Percentiles rank a stretch among this genome's conserved stretches.
Evolutionary conservation across 108 stramenopile genomes (phyloP).

Genomic region (Fragilariopsis cylindrus): DNA sequence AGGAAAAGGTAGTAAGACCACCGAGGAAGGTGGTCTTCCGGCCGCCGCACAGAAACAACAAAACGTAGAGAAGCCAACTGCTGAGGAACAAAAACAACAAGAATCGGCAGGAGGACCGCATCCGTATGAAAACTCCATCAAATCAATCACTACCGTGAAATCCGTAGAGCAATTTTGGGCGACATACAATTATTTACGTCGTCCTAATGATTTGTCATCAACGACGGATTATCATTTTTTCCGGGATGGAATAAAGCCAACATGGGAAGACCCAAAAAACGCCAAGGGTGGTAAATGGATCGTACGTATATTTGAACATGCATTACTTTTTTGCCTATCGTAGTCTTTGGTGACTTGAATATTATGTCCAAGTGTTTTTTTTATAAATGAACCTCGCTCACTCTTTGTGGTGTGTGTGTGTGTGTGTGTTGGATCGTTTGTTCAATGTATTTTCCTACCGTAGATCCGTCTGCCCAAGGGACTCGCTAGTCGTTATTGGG

Average conservation of each 20-base stretch:
- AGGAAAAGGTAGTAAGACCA: constrained; percentile 44
- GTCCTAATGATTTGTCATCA: constrained; percentile 78
- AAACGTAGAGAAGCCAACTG: background rate
- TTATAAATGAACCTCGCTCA: too few species aligned
- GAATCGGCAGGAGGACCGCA: constrained; percentile 23
- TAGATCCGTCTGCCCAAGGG: constrained; percentile 77
- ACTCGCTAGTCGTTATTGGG: constrained; percentile 88
- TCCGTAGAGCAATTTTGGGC: constrained; percentile 94
- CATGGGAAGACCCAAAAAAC: constrained; percentile 95
- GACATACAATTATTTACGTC: constrained; percentile 85
- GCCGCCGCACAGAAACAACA: constrained; percentile 15
- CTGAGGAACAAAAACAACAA: constrained; percentile 19
- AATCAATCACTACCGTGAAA: constrained; percentile 78
- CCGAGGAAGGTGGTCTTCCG: constrained; percentile 16
- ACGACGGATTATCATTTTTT: constrained; percentile 95
- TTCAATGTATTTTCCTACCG: too few species aligned
- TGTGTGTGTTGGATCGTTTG: too few species aligned
- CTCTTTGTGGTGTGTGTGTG: too few species aligned
- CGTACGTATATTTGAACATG: constrained; percentile 25
- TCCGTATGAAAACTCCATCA: constrained; percentile 85
- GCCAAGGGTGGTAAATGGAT: constrained; percentile 94
- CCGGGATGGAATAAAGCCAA: constrained; percentile 93
- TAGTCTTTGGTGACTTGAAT: too few species aligned
- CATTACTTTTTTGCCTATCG: too few species aligned
- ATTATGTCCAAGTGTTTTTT: too few species aligned